Evolutionary conservation across 352 stramenopile species (phyloP), one percentile per base, ranked within the genome.

Genomic region (Phytopythium montanum): DNA sequence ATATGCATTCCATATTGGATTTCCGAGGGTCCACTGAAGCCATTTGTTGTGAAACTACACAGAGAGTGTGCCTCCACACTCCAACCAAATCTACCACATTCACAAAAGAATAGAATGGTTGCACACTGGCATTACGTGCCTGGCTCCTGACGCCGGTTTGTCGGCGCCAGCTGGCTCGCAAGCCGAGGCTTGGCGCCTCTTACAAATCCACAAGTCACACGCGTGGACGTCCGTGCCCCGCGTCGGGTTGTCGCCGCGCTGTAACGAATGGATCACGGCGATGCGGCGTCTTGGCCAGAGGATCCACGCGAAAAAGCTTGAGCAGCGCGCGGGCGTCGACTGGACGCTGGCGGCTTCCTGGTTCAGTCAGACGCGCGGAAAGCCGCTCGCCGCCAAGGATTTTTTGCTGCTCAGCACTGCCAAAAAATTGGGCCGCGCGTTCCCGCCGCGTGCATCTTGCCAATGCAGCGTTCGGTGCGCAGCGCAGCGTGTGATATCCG

Each of bases 191-290:
- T 48, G 21, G 28, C 44, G 44, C 44, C 19, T 25, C 23, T 21
- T 51, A 51, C 45, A 52, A 52, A 36, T 10, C 12, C 26, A 51
- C 44, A 21, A 51, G 14, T 51, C 44, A n/a, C 19, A 46, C 19
- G 39, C n/a, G 5, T 8, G 9, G 9, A 12, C 33, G 33, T 38
- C 33, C 10, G 19, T n/a, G 14, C 44, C 23, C 21, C 8, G 45
- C 10, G 45, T 52, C 45, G 5, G 45, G 45, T 52, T 52, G 45
- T 52, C 26, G 31, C n/a, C 36, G 14, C 31, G 31, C 31, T 36
- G 31, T 14, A 36, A 36, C 13, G 31, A 14, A 21, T 29, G 23
- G 31, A 2, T 41, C 2, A 56, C 13, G 51, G 46, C 51, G 51
- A 56, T 56, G 51, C 25, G 33, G 33, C 29, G 49, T 31, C 44